Evolutionary conservation across 2,329 filamentous ascomycete genomes (phyloP), one percentile per base, ranked within the genome.

Genomic region (Sclerotinia nivalis): DNA sequence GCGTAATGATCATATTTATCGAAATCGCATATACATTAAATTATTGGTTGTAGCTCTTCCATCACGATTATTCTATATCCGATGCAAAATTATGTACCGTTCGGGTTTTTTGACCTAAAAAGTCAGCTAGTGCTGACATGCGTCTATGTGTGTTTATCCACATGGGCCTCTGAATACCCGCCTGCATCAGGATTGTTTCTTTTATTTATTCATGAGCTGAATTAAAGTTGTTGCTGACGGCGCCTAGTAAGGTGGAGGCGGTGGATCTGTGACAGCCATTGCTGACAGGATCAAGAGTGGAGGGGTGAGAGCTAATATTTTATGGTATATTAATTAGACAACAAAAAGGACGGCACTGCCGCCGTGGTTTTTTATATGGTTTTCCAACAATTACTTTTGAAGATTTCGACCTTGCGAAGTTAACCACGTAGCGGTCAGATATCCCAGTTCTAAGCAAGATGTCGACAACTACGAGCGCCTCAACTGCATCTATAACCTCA

Each of bases 121-220:
- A 34, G 15, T 50, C 60, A 62, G 60, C 60, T 62, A 50, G 60
- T 62, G 60, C 60, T 62, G 60, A 62, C 28, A 37, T 10, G 43
- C 7, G 10, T 62, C 43, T 60, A 50, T 12, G 22, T 37, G 37
- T 12, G 45, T 12, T 13, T 37, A 34, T 62, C 25, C 13, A 37
- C 49, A 31, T 20, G 28, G 22, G 3, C 18, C 58, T 34, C n/a
- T 31, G 5, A 10, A 34, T 49, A 62, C 28, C 25, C 28, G 3
- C 45, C 25, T 50, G 59, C 20, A 62, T 37, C 45, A 25, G n/a
- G n/a, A 8, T 37, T 37, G 0, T 1, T 50, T 25, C 28, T 25
- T 28, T 25, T 28, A 15, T 25, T n/a, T 34, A 47, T 25, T 62
- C 43, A 28, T 45, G 28, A n/a, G 13, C 45, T 31, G 25, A 37